These are phyloP conservation scores for Lodderomyces elongisporus DNA, from an alignment of 1,139 yeast genomes.

Conservation along the genomic window DNA sequence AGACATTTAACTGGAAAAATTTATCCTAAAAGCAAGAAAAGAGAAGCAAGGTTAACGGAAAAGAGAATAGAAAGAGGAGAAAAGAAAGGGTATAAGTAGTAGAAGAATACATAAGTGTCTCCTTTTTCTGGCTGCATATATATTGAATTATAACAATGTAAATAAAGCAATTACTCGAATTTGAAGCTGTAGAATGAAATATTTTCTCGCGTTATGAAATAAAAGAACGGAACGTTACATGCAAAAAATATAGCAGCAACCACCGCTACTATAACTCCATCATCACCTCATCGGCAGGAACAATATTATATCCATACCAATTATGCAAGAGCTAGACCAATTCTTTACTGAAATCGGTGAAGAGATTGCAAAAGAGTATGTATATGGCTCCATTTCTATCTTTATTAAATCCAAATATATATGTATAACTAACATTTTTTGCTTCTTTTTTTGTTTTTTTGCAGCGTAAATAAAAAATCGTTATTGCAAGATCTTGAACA, in stretches of 20 bases:
- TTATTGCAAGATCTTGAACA: slow-evolving; percentile 13
- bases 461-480: slow-evolving; percentile 10
- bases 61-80: too few relatives aligned
- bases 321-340: slow-evolving; percentile 10
- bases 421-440: slow-evolving; percentile 7
- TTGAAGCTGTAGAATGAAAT: too few relatives aligned
- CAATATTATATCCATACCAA: too few relatives aligned
- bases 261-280: too few relatives aligned
- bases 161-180: too few relatives aligned
- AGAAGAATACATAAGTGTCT: neutral
- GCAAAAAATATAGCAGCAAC: too few relatives aligned
- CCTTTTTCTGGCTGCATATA: too few relatives aligned
- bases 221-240: too few relatives aligned
- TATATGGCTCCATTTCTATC: neutral
- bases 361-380: slow-evolving; percentile 14
- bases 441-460: too few relatives aligned
- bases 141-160: too few relatives aligned
- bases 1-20: neutral
- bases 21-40: neutral
- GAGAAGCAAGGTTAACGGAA: neutral
- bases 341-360: slow-evolving; percentile 11
- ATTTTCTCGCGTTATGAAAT: too few relatives aligned
- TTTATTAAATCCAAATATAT: neutral
- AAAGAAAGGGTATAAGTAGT: neutral
- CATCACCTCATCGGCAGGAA: too few relatives aligned